phyloP scores from a whole-genome alignment of 495 filamentous ascomycete species.

The Letharia lupina region DNA sequence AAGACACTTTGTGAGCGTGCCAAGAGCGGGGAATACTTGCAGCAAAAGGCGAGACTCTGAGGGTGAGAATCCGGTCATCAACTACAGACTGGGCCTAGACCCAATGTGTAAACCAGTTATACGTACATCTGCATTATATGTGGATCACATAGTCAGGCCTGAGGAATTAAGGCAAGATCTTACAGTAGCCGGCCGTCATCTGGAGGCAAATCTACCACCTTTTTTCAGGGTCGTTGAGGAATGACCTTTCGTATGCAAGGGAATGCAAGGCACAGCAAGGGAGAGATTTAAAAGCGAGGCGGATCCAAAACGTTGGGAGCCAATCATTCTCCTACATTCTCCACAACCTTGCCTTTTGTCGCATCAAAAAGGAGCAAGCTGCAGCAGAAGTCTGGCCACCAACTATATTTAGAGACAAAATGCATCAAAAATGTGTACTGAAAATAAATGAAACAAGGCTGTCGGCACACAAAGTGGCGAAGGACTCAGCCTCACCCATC shows the following conservation, averaged over 20 bases:
- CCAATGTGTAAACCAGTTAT: neutral
- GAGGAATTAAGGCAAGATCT: no score
- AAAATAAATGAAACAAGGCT: neutral
- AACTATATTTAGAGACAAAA: neutral
- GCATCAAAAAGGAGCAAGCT: neutral
- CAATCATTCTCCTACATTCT: neutral
- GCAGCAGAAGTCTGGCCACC: neutral
- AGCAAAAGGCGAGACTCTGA: neutral
- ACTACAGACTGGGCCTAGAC: neutral
- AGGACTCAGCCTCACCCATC: neutral
- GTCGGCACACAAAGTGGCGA: neutral
- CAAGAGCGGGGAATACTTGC: constrained; percentile 7
- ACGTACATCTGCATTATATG: neutral
- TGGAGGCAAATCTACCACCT: no score
- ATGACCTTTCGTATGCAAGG: neutral
- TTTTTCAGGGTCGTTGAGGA: neutral
- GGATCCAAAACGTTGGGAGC: neutral
- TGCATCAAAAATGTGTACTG: no score
- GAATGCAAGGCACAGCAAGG: neutral
- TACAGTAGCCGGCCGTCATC: no score
- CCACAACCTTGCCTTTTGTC: neutral
- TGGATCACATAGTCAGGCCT: neutral
- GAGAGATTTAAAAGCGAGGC: neutral
- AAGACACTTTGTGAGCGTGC: constrained; percentile 9
- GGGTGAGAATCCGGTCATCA: neutral